phyloP scores from a whole-genome alignment of 2,329 filamentous ascomycete species.

The Diaporthe aspalathi region DNA sequence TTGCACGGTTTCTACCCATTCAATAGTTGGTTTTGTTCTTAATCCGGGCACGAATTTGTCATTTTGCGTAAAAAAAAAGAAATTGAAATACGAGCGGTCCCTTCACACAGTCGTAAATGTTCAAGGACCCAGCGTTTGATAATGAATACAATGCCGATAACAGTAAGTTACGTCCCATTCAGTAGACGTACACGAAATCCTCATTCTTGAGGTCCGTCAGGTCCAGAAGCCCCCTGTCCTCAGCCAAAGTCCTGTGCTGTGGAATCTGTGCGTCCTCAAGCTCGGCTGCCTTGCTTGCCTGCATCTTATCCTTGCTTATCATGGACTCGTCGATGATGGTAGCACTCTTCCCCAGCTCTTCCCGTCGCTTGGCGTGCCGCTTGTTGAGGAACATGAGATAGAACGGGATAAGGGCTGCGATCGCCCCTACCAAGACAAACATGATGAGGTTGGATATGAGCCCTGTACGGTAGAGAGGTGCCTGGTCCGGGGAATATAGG shows the following conservation, averaged over 20 bases:
- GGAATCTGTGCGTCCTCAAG: slow-evolving; percentile 43
- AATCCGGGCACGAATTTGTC: too few relatives aligned
- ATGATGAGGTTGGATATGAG: slow-evolving; percentile 70
- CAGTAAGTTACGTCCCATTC: neutral
- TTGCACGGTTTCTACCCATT: neutral
- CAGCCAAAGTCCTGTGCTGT: slow-evolving; percentile 44
- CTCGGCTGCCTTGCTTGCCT: slow-evolving; percentile 50
- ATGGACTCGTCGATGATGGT: slow-evolving; percentile 67
- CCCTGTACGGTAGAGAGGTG: slow-evolving; percentile 66
- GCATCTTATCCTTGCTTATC: slow-evolving; percentile 61
- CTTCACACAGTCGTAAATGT: too few relatives aligned
- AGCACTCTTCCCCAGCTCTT: slow-evolving; percentile 69
- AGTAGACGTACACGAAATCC: slow-evolving; percentile 69
- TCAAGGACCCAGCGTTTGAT: too few relatives aligned
- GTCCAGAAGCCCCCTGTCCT: slow-evolving; percentile 61
- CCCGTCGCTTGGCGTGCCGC: slow-evolving; percentile 64
- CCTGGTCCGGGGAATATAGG: slow-evolving; percentile 70
- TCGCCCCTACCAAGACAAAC: slow-evolving; percentile 68
- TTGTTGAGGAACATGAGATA: slow-evolving; percentile 67
- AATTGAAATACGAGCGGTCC: too few relatives aligned
- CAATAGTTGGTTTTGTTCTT: too few relatives aligned
- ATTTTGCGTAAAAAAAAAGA: too few relatives aligned
- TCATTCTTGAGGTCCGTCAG: slow-evolving; percentile 69
- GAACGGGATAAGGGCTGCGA: slow-evolving; percentile 54
- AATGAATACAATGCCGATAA: too few relatives aligned